phyloP scores from a whole-genome alignment of 2,329 filamentous ascomycete genomes.

The Metarhizium humberi region DNA sequence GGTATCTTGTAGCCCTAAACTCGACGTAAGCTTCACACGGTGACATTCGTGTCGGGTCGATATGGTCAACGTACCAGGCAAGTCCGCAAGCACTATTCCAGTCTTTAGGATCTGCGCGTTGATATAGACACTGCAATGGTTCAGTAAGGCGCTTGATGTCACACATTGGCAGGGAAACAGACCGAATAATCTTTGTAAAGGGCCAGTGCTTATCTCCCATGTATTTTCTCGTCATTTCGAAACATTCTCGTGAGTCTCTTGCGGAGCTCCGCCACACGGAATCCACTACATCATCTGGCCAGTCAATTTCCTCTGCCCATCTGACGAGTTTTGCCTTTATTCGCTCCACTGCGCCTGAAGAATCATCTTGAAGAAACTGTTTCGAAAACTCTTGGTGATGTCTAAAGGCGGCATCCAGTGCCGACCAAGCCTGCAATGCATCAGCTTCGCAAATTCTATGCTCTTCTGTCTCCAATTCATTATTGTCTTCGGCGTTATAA shows the following conservation, averaged over 20 bases:
- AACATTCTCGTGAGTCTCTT: constrained; percentile 19
- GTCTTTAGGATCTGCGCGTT: constrained; percentile 20
- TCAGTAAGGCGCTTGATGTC: neutral
- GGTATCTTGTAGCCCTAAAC: constrained; percentile 20
- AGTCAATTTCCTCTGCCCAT: constrained; percentile 21
- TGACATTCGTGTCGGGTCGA: neutral
- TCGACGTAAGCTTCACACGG: neutral
- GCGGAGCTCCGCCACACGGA: constrained; percentile 21
- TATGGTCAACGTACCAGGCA: constrained; percentile 20
- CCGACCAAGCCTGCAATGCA: constrained; percentile 31
- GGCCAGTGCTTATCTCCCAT: constrained; percentile 25
- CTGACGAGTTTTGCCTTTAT: constrained; percentile 15
- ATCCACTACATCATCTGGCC: constrained; percentile 14
- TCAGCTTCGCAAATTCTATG: constrained; percentile 16
- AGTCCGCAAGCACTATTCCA: constrained; percentile 24
- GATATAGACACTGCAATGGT: constrained; percentile 17
- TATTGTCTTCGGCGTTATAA: constrained; percentile 11
- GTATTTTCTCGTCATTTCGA: constrained; percentile 19
- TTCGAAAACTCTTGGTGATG: constrained; percentile 17
- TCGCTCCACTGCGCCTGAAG: constrained; percentile 15
- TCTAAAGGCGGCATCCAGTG: constrained; percentile 24
- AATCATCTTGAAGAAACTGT: constrained; percentile 14
- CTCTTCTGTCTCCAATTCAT: constrained; percentile 13
- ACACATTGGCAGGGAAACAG: neutral
- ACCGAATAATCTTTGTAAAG: constrained; percentile 27